Conservation (phyloP, 2,329 filamentous ascomycete genomes). For the Talaromyces albobiverticillius region DNA sequence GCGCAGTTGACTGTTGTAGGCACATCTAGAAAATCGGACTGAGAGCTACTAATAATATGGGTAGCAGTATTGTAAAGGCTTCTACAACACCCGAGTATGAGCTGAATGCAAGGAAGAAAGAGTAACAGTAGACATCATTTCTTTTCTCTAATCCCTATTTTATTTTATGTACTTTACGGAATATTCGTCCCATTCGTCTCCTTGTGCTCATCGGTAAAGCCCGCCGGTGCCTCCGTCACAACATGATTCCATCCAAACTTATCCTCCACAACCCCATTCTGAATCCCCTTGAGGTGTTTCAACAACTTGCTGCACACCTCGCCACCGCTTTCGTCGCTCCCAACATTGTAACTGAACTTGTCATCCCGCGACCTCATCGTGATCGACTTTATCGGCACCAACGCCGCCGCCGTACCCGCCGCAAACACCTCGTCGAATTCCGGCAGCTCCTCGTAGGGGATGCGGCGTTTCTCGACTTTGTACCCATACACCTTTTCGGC, state of each 20-base stretch:
- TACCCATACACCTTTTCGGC: conserved; percentile 71
- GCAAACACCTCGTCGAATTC: conserved; percentile 79
- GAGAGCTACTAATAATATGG: no score
- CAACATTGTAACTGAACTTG: conserved; percentile 53
- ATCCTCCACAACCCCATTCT: conserved; percentile 76
- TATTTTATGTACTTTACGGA: no score
- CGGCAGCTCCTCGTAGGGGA: conserved; percentile 59
- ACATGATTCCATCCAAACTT: conserved; percentile 66
- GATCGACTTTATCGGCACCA: conserved; percentile 91
- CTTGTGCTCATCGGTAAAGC: conserved; percentile 21
- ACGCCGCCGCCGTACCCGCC: conserved; percentile 83
- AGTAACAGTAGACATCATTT: not conserved
- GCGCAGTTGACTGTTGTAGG: no score
- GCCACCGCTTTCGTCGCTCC: conserved; percentile 40
- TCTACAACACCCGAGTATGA: no score
- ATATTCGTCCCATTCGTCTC: conserved; percentile 24
- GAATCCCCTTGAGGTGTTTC: conserved; percentile 76
- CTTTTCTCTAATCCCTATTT: not conserved
- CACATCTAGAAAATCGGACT: no score
- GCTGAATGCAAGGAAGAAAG: no score
- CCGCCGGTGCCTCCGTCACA: conserved; percentile 33
- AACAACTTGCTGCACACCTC: conserved; percentile 71
- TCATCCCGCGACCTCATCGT: conserved; percentile 62
- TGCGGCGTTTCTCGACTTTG: conserved; percentile 71
- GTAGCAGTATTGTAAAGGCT: no score